These are phyloP conservation scores for Saccharomyces kudriavzevii DNA, from an alignment of 805 yeast species.

Conservation along the genomic window DNA sequence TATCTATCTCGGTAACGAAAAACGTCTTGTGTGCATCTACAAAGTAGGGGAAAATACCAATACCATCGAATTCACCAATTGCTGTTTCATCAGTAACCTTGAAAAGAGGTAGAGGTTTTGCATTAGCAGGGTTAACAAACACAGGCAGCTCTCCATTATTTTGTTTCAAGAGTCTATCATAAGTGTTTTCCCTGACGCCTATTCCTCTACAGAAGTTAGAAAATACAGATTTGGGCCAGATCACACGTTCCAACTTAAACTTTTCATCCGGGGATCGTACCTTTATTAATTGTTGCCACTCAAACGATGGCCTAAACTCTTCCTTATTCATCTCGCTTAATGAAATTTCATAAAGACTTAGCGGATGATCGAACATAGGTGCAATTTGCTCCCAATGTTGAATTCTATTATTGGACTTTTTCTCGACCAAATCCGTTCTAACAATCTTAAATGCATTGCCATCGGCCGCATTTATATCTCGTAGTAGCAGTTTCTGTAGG, in stretches of 20 bases:
- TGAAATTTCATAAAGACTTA: not conserved
- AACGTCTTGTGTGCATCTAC: constrained; percentile 8
- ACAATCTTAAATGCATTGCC: not conserved
- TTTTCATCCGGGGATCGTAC: constrained; percentile 2
- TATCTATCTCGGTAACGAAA: constrained; percentile 2
- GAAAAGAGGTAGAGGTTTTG: constrained; percentile 9
- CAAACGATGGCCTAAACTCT: not conserved
- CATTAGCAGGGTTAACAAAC: constrained; percentile 15
- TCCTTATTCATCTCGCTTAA: not conserved
- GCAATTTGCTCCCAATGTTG: not conserved
- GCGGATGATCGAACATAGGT: not conserved
- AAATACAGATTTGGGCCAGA: constrained; percentile 17
- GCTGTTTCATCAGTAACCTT: constrained; percentile 3
- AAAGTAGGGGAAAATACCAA: constrained; percentile 22
- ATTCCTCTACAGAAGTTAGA: constrained; percentile 20
- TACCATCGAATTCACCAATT: constrained; percentile 12
- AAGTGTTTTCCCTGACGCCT: constrained; percentile 13
- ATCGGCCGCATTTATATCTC: not conserved
- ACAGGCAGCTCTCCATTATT: not conserved
- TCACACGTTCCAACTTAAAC: constrained; percentile 5
- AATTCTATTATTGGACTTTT: not conserved
- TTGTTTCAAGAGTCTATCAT: constrained; percentile 2
- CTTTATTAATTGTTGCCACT: not conserved
- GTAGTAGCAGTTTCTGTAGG: constrained; percentile 1
- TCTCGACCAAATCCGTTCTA: not conserved